Base-by-base conservation (phyloP, 257 asterid species). In the Nicotiana knightiana region DNA sequence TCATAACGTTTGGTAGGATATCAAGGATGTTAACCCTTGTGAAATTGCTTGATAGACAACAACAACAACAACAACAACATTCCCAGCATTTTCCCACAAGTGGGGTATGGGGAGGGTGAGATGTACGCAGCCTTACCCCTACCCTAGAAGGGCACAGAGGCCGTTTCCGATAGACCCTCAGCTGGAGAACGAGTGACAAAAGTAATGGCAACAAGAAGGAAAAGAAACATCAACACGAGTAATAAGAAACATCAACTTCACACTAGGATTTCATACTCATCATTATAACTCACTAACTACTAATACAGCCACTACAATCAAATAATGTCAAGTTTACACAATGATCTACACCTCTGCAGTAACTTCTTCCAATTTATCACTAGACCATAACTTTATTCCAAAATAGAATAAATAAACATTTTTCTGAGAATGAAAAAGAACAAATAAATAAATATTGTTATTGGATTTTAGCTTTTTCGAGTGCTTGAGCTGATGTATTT, bases 1-100 rank as follows among this genome's bases (percentile, higher is more conserved):
- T 70, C 78, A 10, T 24, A 70, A 70, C 6, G 12, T 70, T 68
- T 70, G n/a, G 77, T 70, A 70, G 78, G 55, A 43, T n/a, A 70
- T 70, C 78, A 70, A n/a, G n/a, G 37, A 70, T 70, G 12, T 11
- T 6, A 43, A 43, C 11, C 0, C 58, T 68, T 26, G 24, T 70
- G 77, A 70, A 70, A 70, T 70, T 70, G 78, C 78, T 70, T 43
- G 59, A 70, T 24, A 43, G 59, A 43, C 35, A 3, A 32, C 35
- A 32, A 32, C 30, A 28, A 28, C 33, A 30, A 30, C 33, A 30
- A 30, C 35, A 32, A 32, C 35, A 32, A 32, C 35, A 32, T 32
- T 32, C 35, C 4, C 35, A 32, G 35, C 3, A 32, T 32, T 32
- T 32, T 32, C 35, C 35, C 35, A 32, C 35, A 32, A 32, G 5